Base-by-base conservation (phyloP, 1,139 yeast genomes). In the Geotrichum europaeum region DNA sequence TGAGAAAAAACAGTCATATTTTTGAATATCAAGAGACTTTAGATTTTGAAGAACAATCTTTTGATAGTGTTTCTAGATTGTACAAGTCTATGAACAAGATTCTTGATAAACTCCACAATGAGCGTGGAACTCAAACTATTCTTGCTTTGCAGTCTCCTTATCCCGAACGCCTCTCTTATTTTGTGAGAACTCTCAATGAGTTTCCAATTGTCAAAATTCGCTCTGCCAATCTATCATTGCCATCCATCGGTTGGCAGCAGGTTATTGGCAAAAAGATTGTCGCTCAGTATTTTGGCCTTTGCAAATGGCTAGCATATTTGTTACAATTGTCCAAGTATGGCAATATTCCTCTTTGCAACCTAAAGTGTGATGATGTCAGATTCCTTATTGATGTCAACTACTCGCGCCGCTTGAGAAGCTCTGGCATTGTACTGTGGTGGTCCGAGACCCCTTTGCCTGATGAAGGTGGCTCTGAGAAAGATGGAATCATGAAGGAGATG, bases 361-460 rank as follows among this genome's bases (percentile, higher is more conserved):
- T 94, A 65, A 86, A 84, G 64, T 79, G 85, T 22, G 95, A 89
- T 62, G 89, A 89, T 66, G 79, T 86, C 72, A 86, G 89, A 0
- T 89, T 84, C 67, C 76, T 91, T 68, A 87, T 94, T 65, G 99
- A 94, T 75, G 81, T 94, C 51, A 85, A 85, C 62, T 94, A 89
- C 73, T 96, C 98, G 0, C 80, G 99, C 69, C 81, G 86, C 61
- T 79, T 94, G 60, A 78, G 79, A 40, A 79, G 82, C 49, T 82
- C 83, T 58, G 84, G 85, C 65, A 82, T 89, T 58, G 87, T 92
- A 2, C 75, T 94, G 55, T 95, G 99, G 99, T 92, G 99, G 98
- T 89, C 96, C 0, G 82, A 85, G 2, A 80, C 80, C 47, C 89
- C 96, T 1, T 75, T 81, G 53, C 96, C 97, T 0, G 97, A 90